These are phyloP conservation scores for Cercospora berteroae DNA, from an alignment of 2,329 filamentous ascomycete genomes.

Conservation along the genomic window DNA sequence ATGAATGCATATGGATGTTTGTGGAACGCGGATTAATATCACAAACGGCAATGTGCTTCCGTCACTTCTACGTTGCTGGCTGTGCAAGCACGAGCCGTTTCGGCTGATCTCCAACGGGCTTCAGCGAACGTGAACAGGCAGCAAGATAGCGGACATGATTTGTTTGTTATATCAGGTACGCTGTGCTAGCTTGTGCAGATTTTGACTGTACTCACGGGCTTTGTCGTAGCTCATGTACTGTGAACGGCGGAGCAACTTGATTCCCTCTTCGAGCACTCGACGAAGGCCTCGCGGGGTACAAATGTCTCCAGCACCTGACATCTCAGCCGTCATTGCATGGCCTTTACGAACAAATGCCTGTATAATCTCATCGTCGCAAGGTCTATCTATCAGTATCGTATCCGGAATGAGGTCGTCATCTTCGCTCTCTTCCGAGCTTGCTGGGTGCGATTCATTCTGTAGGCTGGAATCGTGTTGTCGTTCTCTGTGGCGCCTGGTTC, in stretches of 20 bases:
- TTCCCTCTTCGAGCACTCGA: conserved; percentile 22
- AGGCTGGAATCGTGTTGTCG: neutral
- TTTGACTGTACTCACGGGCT: neutral
- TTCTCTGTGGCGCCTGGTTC: neutral
- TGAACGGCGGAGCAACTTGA: conserved; percentile 22
- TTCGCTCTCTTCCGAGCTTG: conserved; percentile 12
- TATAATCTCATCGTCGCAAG: conserved; percentile 27
- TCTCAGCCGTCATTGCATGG: conserved; percentile 24
- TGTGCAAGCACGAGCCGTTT: neutral
- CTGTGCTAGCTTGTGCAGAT: conserved; percentile 1
- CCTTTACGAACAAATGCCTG: conserved; percentile 26
- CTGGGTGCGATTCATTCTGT: neutral
- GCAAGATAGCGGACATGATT: neutral
- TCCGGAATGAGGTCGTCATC: conserved; percentile 20
- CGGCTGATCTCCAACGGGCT: neutral
- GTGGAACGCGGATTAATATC: neutral
- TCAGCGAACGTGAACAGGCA: neutral
- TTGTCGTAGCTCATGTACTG: conserved; percentile 7
- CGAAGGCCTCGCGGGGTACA: conserved; percentile 11
- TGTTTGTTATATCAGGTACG: neutral
- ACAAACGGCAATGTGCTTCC: neutral
- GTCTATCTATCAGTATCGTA: conserved; percentile 26
- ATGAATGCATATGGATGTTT: neutral
- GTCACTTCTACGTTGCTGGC: neutral
- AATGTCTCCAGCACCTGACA: conserved; percentile 24